These are phyloP conservation scores for Carex arenaria DNA, from an alignment of 202 grass and related monocot genomes.

Conservation along the genomic window DNA sequence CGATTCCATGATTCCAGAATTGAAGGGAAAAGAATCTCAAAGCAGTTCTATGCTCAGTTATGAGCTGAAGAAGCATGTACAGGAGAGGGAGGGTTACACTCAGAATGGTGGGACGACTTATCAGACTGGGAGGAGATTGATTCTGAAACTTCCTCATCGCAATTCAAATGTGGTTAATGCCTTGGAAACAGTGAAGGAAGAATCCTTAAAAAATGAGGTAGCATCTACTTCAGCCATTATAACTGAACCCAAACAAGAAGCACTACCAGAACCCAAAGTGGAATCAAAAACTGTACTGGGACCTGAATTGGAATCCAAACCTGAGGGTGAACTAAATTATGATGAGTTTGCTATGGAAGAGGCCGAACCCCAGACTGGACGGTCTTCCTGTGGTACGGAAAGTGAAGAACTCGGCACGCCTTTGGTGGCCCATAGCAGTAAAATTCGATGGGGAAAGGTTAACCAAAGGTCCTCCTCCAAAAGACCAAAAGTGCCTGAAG, in stretches of 20 bases:
- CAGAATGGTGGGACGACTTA: slow-evolving; percentile 56
- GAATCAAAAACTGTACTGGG: slow-evolving; percentile 27
- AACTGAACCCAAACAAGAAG: slow-evolving; percentile 31
- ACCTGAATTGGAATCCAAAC: slow-evolving; percentile 23
- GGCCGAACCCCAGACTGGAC: background rate
- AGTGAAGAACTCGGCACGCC: slow-evolving; percentile 23
- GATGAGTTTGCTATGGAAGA: slow-evolving; percentile 28
- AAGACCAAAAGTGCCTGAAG: slow-evolving; percentile 40
- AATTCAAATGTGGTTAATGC: slow-evolving; percentile 42
- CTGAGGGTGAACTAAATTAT: slow-evolving; percentile 34
- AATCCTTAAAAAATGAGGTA: slow-evolving; percentile 37
- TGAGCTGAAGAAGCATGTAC: slow-evolving; percentile 16
- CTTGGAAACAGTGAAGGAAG: slow-evolving; percentile 43
- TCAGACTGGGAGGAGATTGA: slow-evolving; percentile 46
- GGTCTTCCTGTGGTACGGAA: slow-evolving; percentile 7
- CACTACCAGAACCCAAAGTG: slow-evolving; percentile 3
- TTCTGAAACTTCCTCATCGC: slow-evolving; percentile 58
- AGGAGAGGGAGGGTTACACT: slow-evolving; percentile 38
- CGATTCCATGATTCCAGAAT: slow-evolving; percentile 15
- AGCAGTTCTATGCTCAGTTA: slow-evolving; percentile 18
- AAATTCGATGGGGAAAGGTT: slow-evolving; percentile 92
- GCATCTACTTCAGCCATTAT: slow-evolving; percentile 18
- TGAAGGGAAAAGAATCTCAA: background rate
- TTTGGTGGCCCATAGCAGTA: slow-evolving; percentile 32
- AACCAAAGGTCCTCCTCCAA: slow-evolving; percentile 73